Conservation (phyloP, 2,329 filamentous ascomycete genomes). For the Nigrograna mackinnonii region DNA sequence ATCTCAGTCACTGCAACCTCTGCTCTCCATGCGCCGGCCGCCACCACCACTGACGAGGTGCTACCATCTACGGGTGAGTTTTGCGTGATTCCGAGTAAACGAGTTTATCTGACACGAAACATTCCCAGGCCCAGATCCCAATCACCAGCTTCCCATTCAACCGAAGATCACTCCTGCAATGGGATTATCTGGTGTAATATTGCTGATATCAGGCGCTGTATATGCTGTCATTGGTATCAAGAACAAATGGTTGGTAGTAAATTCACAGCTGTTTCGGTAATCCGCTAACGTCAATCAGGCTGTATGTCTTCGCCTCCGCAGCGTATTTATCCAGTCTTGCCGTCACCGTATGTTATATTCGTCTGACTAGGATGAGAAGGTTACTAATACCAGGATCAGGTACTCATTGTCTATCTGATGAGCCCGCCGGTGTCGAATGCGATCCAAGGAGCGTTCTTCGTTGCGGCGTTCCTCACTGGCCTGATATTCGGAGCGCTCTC, state of each 20-base stretch:
- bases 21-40: slow-evolving; percentile 16
- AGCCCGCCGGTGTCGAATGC: slow-evolving; percentile 73
- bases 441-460: slow-evolving; percentile 84
- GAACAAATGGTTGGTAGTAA: slow-evolving; percentile 62
- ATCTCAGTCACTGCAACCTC: slow-evolving; percentile 12
- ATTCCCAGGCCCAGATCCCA: slow-evolving; percentile 10
- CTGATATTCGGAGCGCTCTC: slow-evolving; percentile 73
- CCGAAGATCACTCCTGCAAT: slow-evolving; percentile 80
- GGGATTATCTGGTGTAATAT: slow-evolving; percentile 75
- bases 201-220: slow-evolving; percentile 72
- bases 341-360: slow-evolving; percentile 58
- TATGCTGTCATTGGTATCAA: slow-evolving; percentile 82
- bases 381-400: slow-evolving; percentile 26
- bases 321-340: slow-evolving; percentile 74
- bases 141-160: slow-evolving; percentile 64
- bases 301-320: slow-evolving; percentile 70
- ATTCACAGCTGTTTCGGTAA: slow-evolving; percentile 1
- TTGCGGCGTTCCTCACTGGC: slow-evolving; percentile 75
- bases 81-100: slow-evolving; percentile 19
- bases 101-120: slow-evolving; percentile 1
- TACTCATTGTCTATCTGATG: slow-evolving; percentile 90
- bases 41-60: no score
- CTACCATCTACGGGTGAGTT: no score
- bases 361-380: neutral
- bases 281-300: slow-evolving; percentile 27